Evolutionary conservation across 306 rosid genomes (phyloP), one percentile per base, ranked within the genome.

Genomic region (Benincasa hispida): DNA sequence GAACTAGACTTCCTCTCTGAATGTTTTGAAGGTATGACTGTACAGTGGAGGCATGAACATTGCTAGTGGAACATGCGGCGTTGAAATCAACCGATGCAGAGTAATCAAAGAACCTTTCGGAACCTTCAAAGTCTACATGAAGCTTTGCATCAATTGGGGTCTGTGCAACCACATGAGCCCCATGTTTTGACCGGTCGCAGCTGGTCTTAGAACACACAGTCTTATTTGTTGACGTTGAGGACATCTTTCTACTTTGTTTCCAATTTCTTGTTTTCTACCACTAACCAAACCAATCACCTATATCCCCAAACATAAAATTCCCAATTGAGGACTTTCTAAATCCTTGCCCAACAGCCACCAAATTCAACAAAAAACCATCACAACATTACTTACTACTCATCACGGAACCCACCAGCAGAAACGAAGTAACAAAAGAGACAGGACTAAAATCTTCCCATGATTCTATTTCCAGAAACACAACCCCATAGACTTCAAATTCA

Each of bases 131-230:
- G 9, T 85, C 81, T 11, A 59, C 65, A 17, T 82, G 80, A 68
- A 85, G 86, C 76, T 77, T 79, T 32, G 86, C 88, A 77, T 85
- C 88, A 37, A 79, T 67, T 62, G 86, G 82, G 7, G 86, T 82
- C 76, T 82, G 88, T 0, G 78, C 15, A 66, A 77, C 67, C 75
- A 85, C 74, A 66, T 54, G 82, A 60, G 78, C 81, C 58, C 76
- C 82, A 35, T 68, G 77, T 77, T 77, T 85, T 21, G 82, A 77
- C 67, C 55, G 74, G 39, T 75, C 24, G 35, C 82, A 67, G 74
- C 80, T 68, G 63, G 56, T 77, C 67, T 81, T 32, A 17, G 88
- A 82, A 81, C 79, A 57, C 24, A 28, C 75, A 1, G 83, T 51
- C 78, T 82, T 85, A 79, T 82, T 79, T 13, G 76, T 59, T 21